These are phyloP conservation scores for Dactylellina leptospora DNA, from an alignment of 2,329 filamentous ascomycete species.

Conservation along the genomic window DNA sequence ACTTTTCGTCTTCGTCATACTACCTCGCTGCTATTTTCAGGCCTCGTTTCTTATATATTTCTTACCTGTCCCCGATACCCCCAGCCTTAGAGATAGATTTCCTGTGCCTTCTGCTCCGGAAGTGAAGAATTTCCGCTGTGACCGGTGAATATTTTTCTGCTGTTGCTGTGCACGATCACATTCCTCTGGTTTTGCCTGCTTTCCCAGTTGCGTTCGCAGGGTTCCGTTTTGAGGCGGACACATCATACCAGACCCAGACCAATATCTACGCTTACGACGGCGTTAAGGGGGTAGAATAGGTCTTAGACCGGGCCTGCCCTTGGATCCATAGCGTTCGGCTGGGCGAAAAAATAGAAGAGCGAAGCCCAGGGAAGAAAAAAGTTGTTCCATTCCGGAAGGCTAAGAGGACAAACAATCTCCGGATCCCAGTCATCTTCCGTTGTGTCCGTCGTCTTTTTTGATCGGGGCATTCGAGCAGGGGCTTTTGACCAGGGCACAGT, in stretches of 20 bases:
- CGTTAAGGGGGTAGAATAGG: slow-evolving; percentile 48
- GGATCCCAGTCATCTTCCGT: slow-evolving; percentile 51
- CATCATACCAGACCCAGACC: slow-evolving; percentile 50
- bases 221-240: slow-evolving; percentile 53
- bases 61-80: slow-evolving; percentile 28
- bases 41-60: slow-evolving; percentile 2
- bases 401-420: slow-evolving; percentile 54
- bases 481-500: slow-evolving; percentile 23
- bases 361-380: slow-evolving; percentile 49
- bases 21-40: neutral
- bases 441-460: slow-evolving; percentile 36
- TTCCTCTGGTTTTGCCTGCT: slow-evolving; percentile 25
- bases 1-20: neutral
- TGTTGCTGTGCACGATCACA: slow-evolving; percentile 44
- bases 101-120: slow-evolving; percentile 34
- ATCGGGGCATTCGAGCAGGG: slow-evolving; percentile 45
- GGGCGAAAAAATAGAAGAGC: slow-evolving; percentile 39
- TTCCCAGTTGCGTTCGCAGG: slow-evolving; percentile 41
- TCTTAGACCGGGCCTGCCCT: slow-evolving; percentile 43
- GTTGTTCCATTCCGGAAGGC: slow-evolving; percentile 54
- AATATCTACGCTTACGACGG: slow-evolving; percentile 49
- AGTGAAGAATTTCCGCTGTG: slow-evolving; percentile 43
- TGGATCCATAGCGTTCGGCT: slow-evolving; percentile 45
- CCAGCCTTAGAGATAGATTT: slow-evolving; percentile 45
- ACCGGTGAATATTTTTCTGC: slow-evolving; percentile 35